Evolutionary conservation across 441 rosid genomes (phyloP), one percentile per base, ranked within the genome.

Genomic region (Metrosideros polymorpha): DNA sequence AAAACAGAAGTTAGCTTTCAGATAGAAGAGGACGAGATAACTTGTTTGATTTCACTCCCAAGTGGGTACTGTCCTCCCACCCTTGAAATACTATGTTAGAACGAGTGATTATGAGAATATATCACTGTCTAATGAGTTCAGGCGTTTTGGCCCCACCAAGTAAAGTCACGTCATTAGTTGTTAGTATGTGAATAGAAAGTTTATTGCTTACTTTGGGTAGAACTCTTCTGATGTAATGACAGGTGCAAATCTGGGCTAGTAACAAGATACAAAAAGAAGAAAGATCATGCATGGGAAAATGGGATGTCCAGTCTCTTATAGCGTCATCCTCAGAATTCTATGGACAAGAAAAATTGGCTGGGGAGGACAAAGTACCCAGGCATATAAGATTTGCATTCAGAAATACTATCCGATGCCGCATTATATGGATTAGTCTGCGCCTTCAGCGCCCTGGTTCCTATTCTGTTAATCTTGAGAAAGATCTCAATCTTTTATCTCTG

Each of bases 241-340:
- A 98, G 99, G 98, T 95, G 86, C 99, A 96, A 93, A 94, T 98
- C 85, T 98, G 99, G 99, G 98, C 95, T n/a, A 93, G 99, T 92
- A 96, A 93, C 89, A 94, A 93, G 85, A 93, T 95, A 88, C 91
- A 95, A 86, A 94, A 89, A 92, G 98, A 96, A 93, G 97, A 93
- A 87, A 93, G 98, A 91, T 91, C 98, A 29, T 87, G 92, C 87
- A 82, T 98, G 92, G 99, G 99, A 86, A 95, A 98, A 88, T 98
- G 99, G 99, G 98, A 98, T 90, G 93, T 98, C 59, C 95, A 95
- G 87, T 93, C 97, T 90, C 89, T 93, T 77, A 86, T 90, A 83
- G 88, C 89, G 55, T 94, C 98, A 85, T 95, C 97, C 59, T 88
- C 98, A 54, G 99, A 96, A 88, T 86, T 93, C 50, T 92, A 88